Evolutionary conservation across 331 rosid species (phyloP), one percentile per base, ranked within the genome.

Genomic region (Malus hybrid): DNA sequence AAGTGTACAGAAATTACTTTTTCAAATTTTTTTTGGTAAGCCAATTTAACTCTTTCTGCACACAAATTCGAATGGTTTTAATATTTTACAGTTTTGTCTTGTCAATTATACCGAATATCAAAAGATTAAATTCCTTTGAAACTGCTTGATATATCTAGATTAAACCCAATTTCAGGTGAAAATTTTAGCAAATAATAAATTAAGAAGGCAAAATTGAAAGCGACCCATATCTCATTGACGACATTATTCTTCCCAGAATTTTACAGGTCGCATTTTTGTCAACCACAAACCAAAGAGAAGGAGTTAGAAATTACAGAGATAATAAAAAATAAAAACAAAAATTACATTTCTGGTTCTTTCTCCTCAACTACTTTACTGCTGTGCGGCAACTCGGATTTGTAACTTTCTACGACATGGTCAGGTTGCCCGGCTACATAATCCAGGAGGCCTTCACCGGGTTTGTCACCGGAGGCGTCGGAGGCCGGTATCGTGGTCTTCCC

Each of bases 351-450:
- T 29, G 67, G 7, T 63, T 10, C 39, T 60, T 72, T 55, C 39
- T 44, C n/a, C n/a, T 64, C 61, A 10, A 20, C 24, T 55, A 10
- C 24, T 32, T 11, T 12, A 44, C 34, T 61, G 34, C 15, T 6
- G 19, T 7, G 13, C 29, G 5, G 10, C 73, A 77, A 73, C 46
- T 72, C 76, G 12, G 81, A 46, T 34, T 80, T 50, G 68, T 72
- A 72, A 72, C 39, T 72, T 39, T 24, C 87, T 4, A 81, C 12
- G 6, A 72, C 80, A 8, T 50, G 88, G 3, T 85, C 88, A 2
- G 78, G 85, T 15, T 81, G 83, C 27, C 90, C 89, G 39, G 93
- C 92, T 65, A 92, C 96, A 67, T 75, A 90, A 68, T 88, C 74
- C 46, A 92, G 88, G 63, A 90, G 85, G 2, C 89, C 96, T 65